These are phyloP conservation scores for Echium plantagineum DNA, from an alignment of 257 asterid genomes.

Conservation along the genomic window DNA sequence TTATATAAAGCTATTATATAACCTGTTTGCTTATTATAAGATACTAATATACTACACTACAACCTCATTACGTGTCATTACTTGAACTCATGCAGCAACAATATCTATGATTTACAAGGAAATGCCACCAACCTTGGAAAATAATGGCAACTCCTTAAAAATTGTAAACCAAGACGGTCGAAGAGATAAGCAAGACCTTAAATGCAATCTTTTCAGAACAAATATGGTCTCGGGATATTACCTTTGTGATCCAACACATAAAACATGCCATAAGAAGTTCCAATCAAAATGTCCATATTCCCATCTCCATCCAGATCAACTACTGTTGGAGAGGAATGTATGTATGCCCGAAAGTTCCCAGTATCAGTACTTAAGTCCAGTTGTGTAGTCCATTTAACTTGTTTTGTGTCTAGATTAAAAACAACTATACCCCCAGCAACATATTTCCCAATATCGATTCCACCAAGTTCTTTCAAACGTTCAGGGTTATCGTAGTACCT, in stretches of 20 bases:
- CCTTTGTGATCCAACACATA: constrained; percentile 98
- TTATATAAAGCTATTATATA: too few relatives aligned
- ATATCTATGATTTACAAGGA: too few relatives aligned
- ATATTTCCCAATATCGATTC: constrained; percentile 85
- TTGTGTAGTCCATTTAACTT: constrained; percentile 85
- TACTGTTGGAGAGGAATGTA: constrained; percentile 92
- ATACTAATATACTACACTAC: too few relatives aligned
- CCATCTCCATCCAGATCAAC: constrained; percentile 99
- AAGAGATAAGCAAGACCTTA: neutral
- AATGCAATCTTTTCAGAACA: neutral
- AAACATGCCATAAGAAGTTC: constrained; percentile 95
- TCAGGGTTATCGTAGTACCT: constrained; percentile 99
- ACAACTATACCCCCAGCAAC: constrained; percentile 97
- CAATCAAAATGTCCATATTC: constrained; percentile 84
- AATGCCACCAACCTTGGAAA: neutral
- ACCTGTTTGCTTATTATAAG: neutral
- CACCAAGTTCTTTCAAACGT: constrained; percentile 88
- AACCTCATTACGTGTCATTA: neutral
- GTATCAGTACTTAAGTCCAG: constrained; percentile 76
- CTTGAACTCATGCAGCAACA: neutral
- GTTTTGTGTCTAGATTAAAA: constrained; percentile 84
- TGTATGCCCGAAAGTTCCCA: constrained; percentile 75
- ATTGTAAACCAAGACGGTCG: neutral
- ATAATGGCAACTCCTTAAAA: neutral
- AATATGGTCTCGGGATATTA: constrained; percentile 14